Evolutionary conservation across 2,329 filamentous ascomycete genomes (phyloP), one percentile per base, ranked within the genome.

Genomic region (Pleurostoma richardsiae): DNA sequence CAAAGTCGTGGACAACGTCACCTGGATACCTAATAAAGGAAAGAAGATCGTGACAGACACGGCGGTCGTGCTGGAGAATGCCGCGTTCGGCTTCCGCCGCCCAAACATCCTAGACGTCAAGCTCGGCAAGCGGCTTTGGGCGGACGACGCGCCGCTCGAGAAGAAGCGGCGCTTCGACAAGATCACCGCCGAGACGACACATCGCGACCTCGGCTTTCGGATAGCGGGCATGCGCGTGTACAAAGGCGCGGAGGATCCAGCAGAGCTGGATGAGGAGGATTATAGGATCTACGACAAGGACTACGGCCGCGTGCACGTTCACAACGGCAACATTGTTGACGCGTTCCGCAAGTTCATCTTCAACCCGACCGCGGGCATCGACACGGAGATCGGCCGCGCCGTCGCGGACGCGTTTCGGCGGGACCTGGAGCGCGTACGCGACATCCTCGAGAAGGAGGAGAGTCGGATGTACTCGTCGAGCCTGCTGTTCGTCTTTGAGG

Each of bases 31-130:
- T 3, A 76, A 69, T 46, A 74, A 74, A 54, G 71, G 66, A 41
- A 72, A 71, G 46, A 78, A 72, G 58, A 91, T 97, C 50, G 76
- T 81, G 28, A 96, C 90, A 0, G 83, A 90, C 46, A 75, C 82
- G 46, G 88, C 88, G 3, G 84, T 96, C 19, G 90, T 95, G 10
- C 73, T 97, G 29, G 86, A 91, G 61, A 96, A 96, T 62, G 80
- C 88, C 5, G 84, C 90, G 0, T 78, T 80, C 53, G 90, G 89
- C 1, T 97, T 91, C 72, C 80, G 79, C 58, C 79, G 81, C 49
- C 90, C 94, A 5, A 97, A 96, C 57, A 90, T 99, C 6, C 73
- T 99, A 48, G 94, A 99, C 61, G 80, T 95, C 54, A 99, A 99
- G 70, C 80, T 99, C 26, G 94, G 94, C 40, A 78, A 83, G 43